These are phyloP conservation scores for Microthlaspi erraticum DNA, from an alignment of 345 rosid genomes.

Conservation along the genomic window DNA sequence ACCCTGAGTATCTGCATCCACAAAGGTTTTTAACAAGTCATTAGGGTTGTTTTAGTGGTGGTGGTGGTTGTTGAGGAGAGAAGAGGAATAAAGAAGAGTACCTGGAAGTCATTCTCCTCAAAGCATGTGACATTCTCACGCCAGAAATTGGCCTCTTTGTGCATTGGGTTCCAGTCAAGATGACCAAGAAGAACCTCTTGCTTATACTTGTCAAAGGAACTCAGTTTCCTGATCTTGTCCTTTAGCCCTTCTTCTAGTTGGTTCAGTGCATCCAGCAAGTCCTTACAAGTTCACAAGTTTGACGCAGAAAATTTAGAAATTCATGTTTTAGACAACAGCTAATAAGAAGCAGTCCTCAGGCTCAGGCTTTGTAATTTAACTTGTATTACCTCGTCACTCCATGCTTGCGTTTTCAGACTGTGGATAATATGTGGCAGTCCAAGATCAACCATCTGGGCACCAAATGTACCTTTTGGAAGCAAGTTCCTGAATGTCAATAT, in stretches of 20 bases:
- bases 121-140: constrained; percentile 83
- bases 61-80: neutral
- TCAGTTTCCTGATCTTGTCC: constrained; percentile 80
- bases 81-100: constrained; percentile 34
- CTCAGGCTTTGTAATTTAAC: constrained; percentile 27
- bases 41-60: constrained; percentile 13
- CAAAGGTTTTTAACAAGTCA: constrained; percentile 13
- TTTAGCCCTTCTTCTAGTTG: constrained; percentile 85
- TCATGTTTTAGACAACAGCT: constrained; percentile 10
- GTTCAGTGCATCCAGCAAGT: constrained; percentile 80
- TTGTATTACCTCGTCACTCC: constrained; percentile 93
- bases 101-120: constrained; percentile 98
- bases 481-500: constrained; percentile 81
- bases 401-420: constrained; percentile 89
- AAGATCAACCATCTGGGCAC: constrained; percentile 96
- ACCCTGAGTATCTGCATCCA: constrained; percentile 84
- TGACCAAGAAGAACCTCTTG: constrained; percentile 97
- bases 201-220: constrained; percentile 94
- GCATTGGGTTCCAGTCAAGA: constrained; percentile 99
- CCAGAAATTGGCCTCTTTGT: constrained; percentile 92
- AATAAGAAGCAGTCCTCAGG: constrained; percentile 6
- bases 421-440: constrained; percentile 91
- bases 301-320: neutral
- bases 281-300: constrained; percentile 50
- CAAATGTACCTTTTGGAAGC: constrained; percentile 83